phyloP scores from a whole-genome alignment of 441 rosid genomes.

The Eutrema salsugineum region DNA sequence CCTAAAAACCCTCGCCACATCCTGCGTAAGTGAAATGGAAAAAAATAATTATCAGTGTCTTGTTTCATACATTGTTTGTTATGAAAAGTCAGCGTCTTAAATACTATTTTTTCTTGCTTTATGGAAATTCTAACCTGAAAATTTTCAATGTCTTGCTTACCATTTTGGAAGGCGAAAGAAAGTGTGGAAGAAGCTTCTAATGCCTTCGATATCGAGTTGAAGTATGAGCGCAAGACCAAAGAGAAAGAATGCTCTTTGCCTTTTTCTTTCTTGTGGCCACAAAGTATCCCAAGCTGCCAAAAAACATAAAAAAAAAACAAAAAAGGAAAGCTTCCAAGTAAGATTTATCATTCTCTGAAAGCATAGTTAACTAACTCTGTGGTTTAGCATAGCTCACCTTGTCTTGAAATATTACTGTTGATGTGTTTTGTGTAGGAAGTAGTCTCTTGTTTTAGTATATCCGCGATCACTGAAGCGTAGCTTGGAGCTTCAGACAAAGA shows the following conservation, averaged over 20 bases:
- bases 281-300: constrained; percentile 87
- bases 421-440: constrained; percentile 33
- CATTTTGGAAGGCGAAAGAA: constrained; percentile 90
- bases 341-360: not conserved
- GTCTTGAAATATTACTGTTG: constrained; percentile 66
- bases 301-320: not conserved
- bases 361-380: not conserved
- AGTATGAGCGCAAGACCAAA: constrained; percentile 88
- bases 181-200: constrained; percentile 71
- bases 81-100: not conserved
- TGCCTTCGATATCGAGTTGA: constrained; percentile 81
- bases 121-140: not conserved
- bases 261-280: constrained; percentile 95
- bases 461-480: constrained; percentile 82
- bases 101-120: not conserved
- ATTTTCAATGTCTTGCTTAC: constrained; percentile 32
- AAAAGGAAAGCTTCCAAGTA: not conserved
- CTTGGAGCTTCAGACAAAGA: constrained; percentile 96
- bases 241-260: constrained; percentile 93
- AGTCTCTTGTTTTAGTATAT: constrained; percentile 48
- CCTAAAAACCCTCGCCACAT: constrained; percentile 97
- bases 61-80: not conserved
- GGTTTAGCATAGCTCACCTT: constrained; percentile 42
- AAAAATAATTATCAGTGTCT: not conserved
- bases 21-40: constrained; percentile 35